Conservation (phyloP, 345 rosid species). For the Melaleuca quinquenervia region DNA sequence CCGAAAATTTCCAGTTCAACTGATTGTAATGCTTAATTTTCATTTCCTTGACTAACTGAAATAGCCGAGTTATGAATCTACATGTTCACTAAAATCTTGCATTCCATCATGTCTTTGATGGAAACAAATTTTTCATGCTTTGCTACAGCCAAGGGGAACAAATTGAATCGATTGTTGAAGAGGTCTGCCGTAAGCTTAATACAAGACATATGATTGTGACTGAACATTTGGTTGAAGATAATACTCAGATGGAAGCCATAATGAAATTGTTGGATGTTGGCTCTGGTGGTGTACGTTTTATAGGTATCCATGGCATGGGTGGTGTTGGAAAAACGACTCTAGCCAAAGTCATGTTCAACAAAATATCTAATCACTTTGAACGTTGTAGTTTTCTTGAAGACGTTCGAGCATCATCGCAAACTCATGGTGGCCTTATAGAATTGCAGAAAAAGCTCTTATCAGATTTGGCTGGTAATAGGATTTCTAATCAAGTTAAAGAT, state of each 20-base stretch:
- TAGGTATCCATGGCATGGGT: background rate
- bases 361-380: background rate
- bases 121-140: background rate
- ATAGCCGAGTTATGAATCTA: background rate
- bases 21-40: background rate
- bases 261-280: background rate
- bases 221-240: background rate
- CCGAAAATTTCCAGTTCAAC: background rate
- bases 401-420: background rate
- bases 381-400: background rate
- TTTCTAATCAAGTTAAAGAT: background rate
- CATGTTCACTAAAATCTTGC: background rate
- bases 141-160: background rate
- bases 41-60: background rate
- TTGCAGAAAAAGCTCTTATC: background rate
- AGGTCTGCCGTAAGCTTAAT: background rate
- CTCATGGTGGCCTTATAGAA: background rate
- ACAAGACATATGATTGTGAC: background rate
- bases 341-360: background rate
- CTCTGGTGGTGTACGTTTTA: background rate
- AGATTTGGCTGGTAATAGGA: rapidly evolving
- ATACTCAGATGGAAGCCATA: background rate
- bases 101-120: background rate
- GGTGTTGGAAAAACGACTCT: background rate
- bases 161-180: background rate